phyloP scores from a whole-genome alignment of 2,329 filamentous ascomycete genomes.

The Fusarium ambrosium region DNA sequence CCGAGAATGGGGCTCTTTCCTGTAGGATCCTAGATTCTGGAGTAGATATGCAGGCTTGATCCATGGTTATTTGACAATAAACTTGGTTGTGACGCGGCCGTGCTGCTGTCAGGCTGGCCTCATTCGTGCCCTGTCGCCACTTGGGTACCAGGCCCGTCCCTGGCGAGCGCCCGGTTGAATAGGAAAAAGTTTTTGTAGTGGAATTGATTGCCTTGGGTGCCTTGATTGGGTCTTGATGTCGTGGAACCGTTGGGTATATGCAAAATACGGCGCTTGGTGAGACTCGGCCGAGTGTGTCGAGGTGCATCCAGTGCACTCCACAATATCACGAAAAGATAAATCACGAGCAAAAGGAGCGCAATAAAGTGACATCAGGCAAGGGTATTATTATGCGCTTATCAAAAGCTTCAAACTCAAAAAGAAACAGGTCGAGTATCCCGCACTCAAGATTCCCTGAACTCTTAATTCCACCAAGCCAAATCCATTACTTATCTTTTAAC shows the following conservation, averaged over 20 bases:
- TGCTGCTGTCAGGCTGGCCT: constrained; percentile 26
- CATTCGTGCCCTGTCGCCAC: constrained; percentile 25
- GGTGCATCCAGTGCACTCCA: not conserved
- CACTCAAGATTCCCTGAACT: not conserved
- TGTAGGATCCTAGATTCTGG: not conserved
- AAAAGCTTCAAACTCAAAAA: constrained; percentile 3
- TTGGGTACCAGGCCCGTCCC: not conserved
- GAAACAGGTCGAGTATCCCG: not conserved
- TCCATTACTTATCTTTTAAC: not conserved
- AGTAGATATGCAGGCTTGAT: not conserved
- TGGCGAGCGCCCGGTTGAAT: not conserved
- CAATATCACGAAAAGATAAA: not conserved
- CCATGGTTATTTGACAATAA: constrained; percentile 6
- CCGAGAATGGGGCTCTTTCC: not conserved
- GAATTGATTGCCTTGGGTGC: not conserved
- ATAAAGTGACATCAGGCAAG: not conserved
- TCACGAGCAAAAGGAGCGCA: not conserved
- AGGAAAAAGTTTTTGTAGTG: not conserved
- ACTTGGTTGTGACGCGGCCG: constrained; percentile 16
- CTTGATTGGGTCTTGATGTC: not conserved
- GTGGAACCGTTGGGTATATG: not conserved
- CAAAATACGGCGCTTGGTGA: not conserved
- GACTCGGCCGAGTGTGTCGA: not conserved
- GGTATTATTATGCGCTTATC: not conserved
- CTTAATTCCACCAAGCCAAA: not conserved